Evolutionary conservation across 345 rosid genomes (phyloP), one percentile per base, ranked within the genome.

Genomic region (Populus simonii): DNA sequence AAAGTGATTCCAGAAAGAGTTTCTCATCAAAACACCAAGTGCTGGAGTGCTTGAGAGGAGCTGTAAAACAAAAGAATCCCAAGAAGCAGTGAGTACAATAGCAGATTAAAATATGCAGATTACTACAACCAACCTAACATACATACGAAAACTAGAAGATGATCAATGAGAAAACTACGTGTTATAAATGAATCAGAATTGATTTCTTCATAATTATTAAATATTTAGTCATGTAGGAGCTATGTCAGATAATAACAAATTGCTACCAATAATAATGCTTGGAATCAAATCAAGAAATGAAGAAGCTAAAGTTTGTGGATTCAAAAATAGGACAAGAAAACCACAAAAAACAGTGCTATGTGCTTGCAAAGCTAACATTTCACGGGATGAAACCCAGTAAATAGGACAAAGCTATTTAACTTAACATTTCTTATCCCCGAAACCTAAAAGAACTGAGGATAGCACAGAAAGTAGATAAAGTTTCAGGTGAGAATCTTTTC

Each of bases 11-110:
- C 31, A 96, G 71, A 84, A 96, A 94, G 68, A 86, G 81, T 84
- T 88, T 94, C 83, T 92, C 97, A 68, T 90, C 92, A 31, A 94
- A 92, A 33, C 94, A 92, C 92, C 94, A 91, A 83, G 87, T 87
- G 81, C 85, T 84, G 23, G 80, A 55, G 55, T 92, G 92, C 82
- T 82, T 93, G 62, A 80, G 76, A 66, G 82, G 75, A 78, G 84
- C 96, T 92, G 80, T 35, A 81, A 80, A 72, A 76, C 73, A 75
- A 39, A 79, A 71, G 29, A 29, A 73, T 43, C 76, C 70, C 4
- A 51, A 79, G 35, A 36, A 77, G 18, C 33, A 17, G 18, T 80
- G 65, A 80, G 78, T 27, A 74, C 11, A 68, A 5, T 66, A 27
- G 63, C 25, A n/a, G 63, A 17, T 53, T 18, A 53, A 53, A 53